phyloP scores from a whole-genome alignment of 768 basidiomycete species.

The Collybia sp. region DNA sequence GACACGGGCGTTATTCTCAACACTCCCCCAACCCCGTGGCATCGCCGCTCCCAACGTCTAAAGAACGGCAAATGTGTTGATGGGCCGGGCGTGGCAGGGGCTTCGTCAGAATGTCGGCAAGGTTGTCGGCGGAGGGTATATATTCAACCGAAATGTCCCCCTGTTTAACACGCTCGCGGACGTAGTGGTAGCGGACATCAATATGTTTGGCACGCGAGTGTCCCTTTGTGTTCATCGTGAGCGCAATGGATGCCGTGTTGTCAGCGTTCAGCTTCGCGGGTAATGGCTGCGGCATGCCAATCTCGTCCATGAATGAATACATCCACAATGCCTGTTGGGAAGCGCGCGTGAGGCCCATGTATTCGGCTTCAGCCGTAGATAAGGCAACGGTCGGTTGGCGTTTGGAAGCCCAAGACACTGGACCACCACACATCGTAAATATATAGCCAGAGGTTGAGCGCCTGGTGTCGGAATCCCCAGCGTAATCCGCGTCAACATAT shows the following conservation, averaged over 20 bases:
- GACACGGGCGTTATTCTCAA: no score
- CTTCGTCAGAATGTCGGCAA: slow-evolving; percentile 29
- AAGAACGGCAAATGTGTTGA: not conserved
- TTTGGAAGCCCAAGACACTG: slow-evolving; percentile 24
- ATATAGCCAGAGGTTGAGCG: slow-evolving; percentile 23
- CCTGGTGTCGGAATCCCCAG: slow-evolving; percentile 10
- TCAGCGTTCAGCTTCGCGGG: slow-evolving; percentile 14
- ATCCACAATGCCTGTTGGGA: slow-evolving; percentile 20
- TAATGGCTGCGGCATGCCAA: slow-evolving; percentile 4
- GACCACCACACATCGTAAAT: slow-evolving; percentile 19
- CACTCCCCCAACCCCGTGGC: no score
- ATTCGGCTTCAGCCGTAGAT: slow-evolving; percentile 33
- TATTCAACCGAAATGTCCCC: slow-evolving; percentile 6
- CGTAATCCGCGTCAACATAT: slow-evolving; percentile 23
- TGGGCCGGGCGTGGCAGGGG: slow-evolving; percentile 7
- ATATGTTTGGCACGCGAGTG: slow-evolving; percentile 25
- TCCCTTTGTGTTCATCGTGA: slow-evolving; percentile 19
- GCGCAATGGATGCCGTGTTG: slow-evolving; percentile 21
- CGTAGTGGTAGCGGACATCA: slow-evolving; percentile 22
- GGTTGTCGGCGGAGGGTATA: slow-evolving; percentile 14
- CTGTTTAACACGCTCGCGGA: slow-evolving; percentile 14
- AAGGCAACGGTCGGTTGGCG: slow-evolving; percentile 23
- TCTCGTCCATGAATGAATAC: slow-evolving; percentile 12
- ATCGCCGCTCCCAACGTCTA: not conserved
- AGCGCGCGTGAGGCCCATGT: slow-evolving; percentile 21